Evolutionary conservation across 2,329 filamentous ascomycete genomes (phyloP), one percentile per base, ranked within the genome.

Genomic region (Dactylellina leptospora): DNA sequence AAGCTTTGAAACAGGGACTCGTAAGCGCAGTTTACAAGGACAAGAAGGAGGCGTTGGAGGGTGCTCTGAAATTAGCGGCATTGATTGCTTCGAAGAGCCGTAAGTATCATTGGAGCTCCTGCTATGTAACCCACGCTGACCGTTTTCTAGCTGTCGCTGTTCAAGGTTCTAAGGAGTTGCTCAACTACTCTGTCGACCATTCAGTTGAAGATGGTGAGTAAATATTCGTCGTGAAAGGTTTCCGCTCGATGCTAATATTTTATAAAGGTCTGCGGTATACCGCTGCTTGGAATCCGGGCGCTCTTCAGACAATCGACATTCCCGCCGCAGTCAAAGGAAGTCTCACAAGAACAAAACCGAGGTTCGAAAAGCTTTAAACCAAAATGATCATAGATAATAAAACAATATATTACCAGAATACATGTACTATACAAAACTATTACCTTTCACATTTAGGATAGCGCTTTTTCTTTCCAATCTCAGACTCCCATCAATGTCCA

Each of bases 111-210:
- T n/a, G 16, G n/a, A 9, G 25, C 16, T 5, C 13, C 18, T 10
- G 23, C 16, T n/a, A 22, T 55, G 6, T 40, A 1, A n/a, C 27
- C 13, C 13, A 9, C 30, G 28, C 56, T 61, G 40, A 61, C n/a
- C 33, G 4, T 22, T 53, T n/a, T 42, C 18, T 47, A 72, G 68
- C 93, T 0, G 88, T 97, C 20, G 92, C 92, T 1, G 90, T 93
- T 74, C 87, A 92, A 82, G 89, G 90, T 4, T 96, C 92, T 6
- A 96, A 96, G 82, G 90, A 95, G 81, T 81, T 96, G 74, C 78
- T 96, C 78, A 92, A 95, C 80, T 91, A 89, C 78, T 90, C 88
- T 30, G 85, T 91, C 76, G 93, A 96, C 79, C 87, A 92, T 79
- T 83, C 84, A 1, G 86, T 96, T 25, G 86, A 85, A 47, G 92